Evolutionary conservation across 805 yeast genomes (phyloP).

Genomic region (Dipodascopsis tothii): DNA sequence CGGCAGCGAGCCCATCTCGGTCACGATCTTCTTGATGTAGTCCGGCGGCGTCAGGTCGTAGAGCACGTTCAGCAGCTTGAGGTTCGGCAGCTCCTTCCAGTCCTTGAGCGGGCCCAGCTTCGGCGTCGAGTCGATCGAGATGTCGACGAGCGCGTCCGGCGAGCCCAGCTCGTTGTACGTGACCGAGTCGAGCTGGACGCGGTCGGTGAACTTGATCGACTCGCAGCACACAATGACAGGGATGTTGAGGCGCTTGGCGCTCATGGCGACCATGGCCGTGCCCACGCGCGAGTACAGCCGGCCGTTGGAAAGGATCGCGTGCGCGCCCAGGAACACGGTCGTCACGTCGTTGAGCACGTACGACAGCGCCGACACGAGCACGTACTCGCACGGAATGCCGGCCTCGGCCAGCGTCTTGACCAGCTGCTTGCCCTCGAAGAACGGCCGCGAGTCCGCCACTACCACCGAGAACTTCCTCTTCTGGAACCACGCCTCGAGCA

Average conservation of each 20-base stretch:
- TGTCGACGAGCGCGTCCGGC: slow-evolving; percentile 30
- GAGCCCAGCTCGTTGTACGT: slow-evolving; percentile 71
- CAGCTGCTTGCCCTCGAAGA: slow-evolving; percentile 82
- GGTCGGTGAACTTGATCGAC: slow-evolving; percentile 85
- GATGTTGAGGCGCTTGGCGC: slow-evolving; percentile 76
- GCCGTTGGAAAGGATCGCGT: slow-evolving; percentile 93
- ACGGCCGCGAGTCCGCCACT: slow-evolving; percentile 86
- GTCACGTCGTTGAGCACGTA: slow-evolving; percentile 81
- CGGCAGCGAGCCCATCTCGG: slow-evolving; percentile 93
- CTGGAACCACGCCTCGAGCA: slow-evolving; percentile 58
- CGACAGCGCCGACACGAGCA: slow-evolving; percentile 68
- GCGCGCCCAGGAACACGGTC: slow-evolving; percentile 90
- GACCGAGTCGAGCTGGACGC: slow-evolving; percentile 93
- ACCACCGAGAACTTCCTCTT: slow-evolving; percentile 66
- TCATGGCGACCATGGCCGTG: slow-evolving; percentile 86
- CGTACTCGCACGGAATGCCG: slow-evolving; percentile 70
- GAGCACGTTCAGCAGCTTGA: slow-evolving; percentile 75
- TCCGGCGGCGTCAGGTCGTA: slow-evolving; percentile 93
- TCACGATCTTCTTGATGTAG: slow-evolving; percentile 86
- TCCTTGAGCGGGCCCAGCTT: slow-evolving; percentile 21
- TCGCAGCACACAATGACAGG: slow-evolving; percentile 96
- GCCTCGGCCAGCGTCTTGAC: slow-evolving; percentile 54
- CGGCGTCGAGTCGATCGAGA: slow-evolving; percentile 24
- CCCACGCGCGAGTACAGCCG: slow-evolving; percentile 89
- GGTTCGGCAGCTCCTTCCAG: slow-evolving; percentile 30